Conservation (phyloP, 371 early-diverging fungal species). For the Mortierella sp. region DNA sequence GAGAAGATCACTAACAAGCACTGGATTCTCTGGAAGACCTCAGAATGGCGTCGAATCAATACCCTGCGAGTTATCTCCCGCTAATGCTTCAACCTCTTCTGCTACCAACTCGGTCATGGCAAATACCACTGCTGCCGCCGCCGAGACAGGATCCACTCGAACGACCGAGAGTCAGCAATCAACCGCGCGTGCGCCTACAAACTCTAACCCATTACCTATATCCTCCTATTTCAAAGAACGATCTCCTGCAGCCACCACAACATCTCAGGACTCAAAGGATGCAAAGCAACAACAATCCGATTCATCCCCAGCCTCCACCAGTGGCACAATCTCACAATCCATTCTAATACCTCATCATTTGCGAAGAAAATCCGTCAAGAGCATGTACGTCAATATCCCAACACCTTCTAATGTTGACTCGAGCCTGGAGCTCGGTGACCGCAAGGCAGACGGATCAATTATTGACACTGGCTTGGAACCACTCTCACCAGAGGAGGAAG, state of each 20-base stretch:
- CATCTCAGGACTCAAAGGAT: slow-evolving; percentile 8
- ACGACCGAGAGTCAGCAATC: background rate
- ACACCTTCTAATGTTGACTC: slow-evolving; percentile 19
- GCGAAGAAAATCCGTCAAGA: slow-evolving; percentile 50
- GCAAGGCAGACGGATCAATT: slow-evolving; percentile 9
- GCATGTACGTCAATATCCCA: slow-evolving; percentile 55
- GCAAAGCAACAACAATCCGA: background rate
- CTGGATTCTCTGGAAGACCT: background rate
- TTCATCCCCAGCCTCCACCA: slow-evolving; percentile 17
- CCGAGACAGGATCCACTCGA: background rate
- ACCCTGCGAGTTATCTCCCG: background rate
- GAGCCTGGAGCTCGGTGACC: slow-evolving; percentile 9
- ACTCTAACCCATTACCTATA: slow-evolving; percentile 45
- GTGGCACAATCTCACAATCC: slow-evolving; percentile 8
- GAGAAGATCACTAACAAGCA: background rate
- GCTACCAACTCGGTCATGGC: background rate
- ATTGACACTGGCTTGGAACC: background rate
- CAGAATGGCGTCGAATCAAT: background rate
- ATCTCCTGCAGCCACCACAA: slow-evolving; percentile 7
- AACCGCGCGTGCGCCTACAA: slow-evolving; percentile 16
- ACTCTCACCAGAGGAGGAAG: slow-evolving; percentile 26
- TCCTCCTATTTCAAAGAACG: slow-evolving; percentile 46
- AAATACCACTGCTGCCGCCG: background rate
- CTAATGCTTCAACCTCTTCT: background rate
- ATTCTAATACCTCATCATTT: slow-evolving; percentile 29